A percentile compares a stretch with the other conserved stretches of the same genome.
phyloP scores from a whole-genome alignment of 2,329 filamentous ascomycete genomes.

The Ophiostoma tasmaniense region DNA sequence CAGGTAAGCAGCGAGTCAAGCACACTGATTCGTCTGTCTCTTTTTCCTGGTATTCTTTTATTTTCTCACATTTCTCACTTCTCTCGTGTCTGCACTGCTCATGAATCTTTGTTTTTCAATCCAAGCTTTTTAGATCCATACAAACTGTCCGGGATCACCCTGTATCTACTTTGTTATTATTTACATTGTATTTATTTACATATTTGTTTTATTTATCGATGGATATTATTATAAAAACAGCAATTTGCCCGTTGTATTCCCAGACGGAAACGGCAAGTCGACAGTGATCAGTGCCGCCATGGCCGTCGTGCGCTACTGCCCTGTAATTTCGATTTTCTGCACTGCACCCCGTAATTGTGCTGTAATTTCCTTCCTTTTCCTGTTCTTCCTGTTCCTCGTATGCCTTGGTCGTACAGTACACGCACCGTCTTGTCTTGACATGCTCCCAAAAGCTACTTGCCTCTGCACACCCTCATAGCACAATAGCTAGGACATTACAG shows the following conservation, averaged over 20 bases:
- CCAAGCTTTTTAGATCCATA: conserved; percentile 7
- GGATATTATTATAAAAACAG: no score
- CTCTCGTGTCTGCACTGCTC: neutral
- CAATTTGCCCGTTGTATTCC: neutral
- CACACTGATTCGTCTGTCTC: neutral
- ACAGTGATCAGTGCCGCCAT: neutral
- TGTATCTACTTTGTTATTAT: neutral
- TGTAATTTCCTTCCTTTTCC: neutral
- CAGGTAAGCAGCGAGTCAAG: neutral
- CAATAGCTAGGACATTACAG: conserved; percentile 3
- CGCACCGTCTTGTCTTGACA: neutral
- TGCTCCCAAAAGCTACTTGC: neutral
- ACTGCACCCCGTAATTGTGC: neutral
- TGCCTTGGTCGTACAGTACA: neutral
- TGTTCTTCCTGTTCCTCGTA: neutral
- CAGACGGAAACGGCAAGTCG: neutral
- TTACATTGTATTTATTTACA: neutral
- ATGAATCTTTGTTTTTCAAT: neutral
- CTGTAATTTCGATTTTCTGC: neutral
- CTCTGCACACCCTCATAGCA: no score
- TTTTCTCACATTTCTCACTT: no score
- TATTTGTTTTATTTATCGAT: neutral
- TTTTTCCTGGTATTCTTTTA: no score
- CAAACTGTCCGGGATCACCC: neutral
- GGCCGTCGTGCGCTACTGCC: neutral